These are phyloP conservation scores for Pseudisothecium myosuroides DNA, from an alignment of 225 moss, liverwort and hornwort species.

Conservation along the genomic window DNA sequence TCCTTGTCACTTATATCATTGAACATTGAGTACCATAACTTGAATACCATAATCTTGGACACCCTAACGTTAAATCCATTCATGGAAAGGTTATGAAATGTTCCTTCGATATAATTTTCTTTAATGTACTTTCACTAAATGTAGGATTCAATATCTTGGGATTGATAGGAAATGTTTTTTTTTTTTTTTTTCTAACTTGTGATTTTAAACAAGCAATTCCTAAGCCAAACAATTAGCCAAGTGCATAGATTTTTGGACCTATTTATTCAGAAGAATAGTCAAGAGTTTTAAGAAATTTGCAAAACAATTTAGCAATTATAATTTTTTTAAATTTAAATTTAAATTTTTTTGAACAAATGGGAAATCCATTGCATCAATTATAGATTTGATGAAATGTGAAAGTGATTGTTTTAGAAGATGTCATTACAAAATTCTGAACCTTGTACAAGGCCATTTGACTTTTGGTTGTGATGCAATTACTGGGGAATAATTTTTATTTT, in stretches of 20 bases:
- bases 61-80: not conserved
- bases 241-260: rapidly evolving
- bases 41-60: not conserved
- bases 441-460: too few relatives aligned
- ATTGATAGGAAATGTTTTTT: not conserved
- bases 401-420: not conserved
- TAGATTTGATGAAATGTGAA: not conserved
- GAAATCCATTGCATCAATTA: too few relatives aligned
- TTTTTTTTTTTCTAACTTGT: too few relatives aligned
- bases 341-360: too few relatives aligned
- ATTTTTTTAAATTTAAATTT: too few relatives aligned
- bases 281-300: not conserved
- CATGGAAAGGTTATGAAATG: not conserved
- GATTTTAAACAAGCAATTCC: too few relatives aligned
- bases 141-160: not conserved
- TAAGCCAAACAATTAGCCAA: not conserved
- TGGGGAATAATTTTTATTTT: too few relatives aligned
- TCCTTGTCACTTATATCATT: not conserved
- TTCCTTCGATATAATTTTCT: not conserved
- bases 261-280: not conserved
- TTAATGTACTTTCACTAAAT: not conserved
- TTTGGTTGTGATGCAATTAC: too few relatives aligned
- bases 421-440: too few relatives aligned
- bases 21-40: not conserved
- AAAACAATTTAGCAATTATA: rapidly evolving